A percentile compares a stretch with the other conserved stretches of the same genome.
Conservation (phyloP, 306 rosid genomes). For the Vigna hirtella region DNA sequence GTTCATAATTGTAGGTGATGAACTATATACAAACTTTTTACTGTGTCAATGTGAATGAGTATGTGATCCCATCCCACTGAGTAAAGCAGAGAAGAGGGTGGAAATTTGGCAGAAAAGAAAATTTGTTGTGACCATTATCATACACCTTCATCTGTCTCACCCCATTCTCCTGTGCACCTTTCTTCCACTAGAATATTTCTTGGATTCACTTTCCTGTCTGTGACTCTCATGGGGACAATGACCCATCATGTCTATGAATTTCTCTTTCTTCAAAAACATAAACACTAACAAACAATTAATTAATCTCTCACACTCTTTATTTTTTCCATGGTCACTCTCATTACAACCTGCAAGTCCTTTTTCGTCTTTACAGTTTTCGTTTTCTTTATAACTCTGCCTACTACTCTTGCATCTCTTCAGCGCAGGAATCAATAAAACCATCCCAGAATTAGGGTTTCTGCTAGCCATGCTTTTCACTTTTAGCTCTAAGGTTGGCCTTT, state of each 20-base stretch:
- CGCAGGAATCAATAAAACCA: constrained; percentile 45
- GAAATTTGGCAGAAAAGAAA: background rate
- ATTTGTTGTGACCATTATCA: background rate
- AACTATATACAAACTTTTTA: no score
- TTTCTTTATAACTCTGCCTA: constrained; percentile 36
- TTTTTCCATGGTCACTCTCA: constrained; percentile 25
- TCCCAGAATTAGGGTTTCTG: constrained; percentile 55
- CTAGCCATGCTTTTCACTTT: constrained; percentile 35
- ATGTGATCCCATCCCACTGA: background rate
- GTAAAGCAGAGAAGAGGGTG: constrained; percentile 1
- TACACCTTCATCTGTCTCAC: constrained; percentile 2
- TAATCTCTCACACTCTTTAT: background rate
- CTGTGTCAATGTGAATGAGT: background rate
- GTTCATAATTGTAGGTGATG: no score
- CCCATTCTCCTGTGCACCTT: constrained; percentile 16
- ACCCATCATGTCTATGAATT: constrained; percentile 42
- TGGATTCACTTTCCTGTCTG: constrained; percentile 47
- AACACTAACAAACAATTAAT: constrained; percentile 17
- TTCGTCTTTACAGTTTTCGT: constrained; percentile 46
- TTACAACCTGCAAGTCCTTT: constrained; percentile 39
- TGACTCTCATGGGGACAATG: constrained; percentile 58
- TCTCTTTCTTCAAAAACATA: background rate
- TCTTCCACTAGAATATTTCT: constrained; percentile 31
- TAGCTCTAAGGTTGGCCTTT: constrained; percentile 45
- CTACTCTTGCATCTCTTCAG: constrained; percentile 33